phyloP scores from a whole-genome alignment of 768 basidiomycete genomes.

The Suillus clintonianus region DNA sequence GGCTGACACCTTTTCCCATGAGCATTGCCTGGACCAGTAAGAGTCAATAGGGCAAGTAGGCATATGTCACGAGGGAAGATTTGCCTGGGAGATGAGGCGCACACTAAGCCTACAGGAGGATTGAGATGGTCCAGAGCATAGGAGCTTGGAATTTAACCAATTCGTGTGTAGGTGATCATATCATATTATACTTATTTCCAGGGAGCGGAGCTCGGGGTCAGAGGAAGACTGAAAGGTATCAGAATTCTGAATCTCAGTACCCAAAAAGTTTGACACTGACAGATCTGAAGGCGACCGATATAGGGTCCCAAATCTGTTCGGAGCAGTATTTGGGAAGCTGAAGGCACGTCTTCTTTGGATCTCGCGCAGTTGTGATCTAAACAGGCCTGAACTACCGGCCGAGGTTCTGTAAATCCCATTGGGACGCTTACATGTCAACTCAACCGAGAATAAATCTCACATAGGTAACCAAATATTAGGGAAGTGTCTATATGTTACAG shows the following conservation, averaged over 20 bases:
- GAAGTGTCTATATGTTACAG: constrained; percentile 40
- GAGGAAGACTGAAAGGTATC: constrained; percentile 40
- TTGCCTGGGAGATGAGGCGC: constrained; percentile 23
- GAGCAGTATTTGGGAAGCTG: constrained; percentile 27
- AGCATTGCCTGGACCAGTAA: constrained; percentile 32
- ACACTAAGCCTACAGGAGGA: constrained; percentile 24
- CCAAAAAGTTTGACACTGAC: constrained; percentile 31
- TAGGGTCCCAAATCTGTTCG: constrained; percentile 28
- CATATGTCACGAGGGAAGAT: constrained; percentile 27
- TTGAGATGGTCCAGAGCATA: constrained; percentile 32
- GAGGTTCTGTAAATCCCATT: constrained; percentile 22
- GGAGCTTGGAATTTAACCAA: constrained; percentile 39
- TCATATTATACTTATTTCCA: constrained; percentile 41
- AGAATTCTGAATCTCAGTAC: constrained; percentile 35
- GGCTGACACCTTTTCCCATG: constrained; percentile 37
- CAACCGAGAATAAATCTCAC: constrained; percentile 8
- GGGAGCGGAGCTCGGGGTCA: constrained; percentile 42
- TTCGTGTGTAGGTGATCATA: constrained; percentile 36
- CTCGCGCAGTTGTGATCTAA: constrained; percentile 18
- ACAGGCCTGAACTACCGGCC: constrained; percentile 19
- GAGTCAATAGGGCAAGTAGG: constrained; percentile 28
- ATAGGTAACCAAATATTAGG: constrained; percentile 43
- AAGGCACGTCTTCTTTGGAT: constrained; percentile 26
- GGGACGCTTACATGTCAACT: constrained; percentile 26
- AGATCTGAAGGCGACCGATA: constrained; percentile 37